Base-by-base conservation (phyloP, 2,329 filamentous ascomycete species). In the Fusarium sp. region DNA sequence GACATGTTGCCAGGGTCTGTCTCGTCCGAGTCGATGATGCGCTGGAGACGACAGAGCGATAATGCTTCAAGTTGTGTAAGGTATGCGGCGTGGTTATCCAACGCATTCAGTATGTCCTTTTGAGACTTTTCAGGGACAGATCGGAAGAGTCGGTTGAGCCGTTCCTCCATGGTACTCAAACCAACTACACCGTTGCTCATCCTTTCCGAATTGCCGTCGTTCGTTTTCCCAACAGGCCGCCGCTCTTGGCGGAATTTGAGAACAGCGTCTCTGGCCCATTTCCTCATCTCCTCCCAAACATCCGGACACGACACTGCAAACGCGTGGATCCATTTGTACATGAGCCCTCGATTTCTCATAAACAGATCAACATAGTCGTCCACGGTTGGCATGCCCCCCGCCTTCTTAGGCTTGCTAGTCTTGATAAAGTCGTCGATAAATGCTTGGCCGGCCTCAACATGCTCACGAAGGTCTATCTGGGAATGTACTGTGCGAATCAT, bases 351-450 rank as follows among this genome's bases (percentile, higher is more conserved):
- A 67, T 93, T 88, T 49, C 84, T 84, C 61, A 83, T 82, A 13
- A 93, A 75, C 1, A 94, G 75, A 13, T 81, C 75, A 9, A 92
- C 87, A 61, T 88, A 94, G 67, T 93, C 90, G 61, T 90, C 86
- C 1, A 93, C 88, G 0, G 83, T 86, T 0, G 89, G 85, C 38
- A 76, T 67, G n/a, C 47, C 65, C 1, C 52, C 63, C 0, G 58
- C 49, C 36, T 76, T 77, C 49, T 76, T 79, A 70, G 80, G 76
- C 62, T 80, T 82, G 67, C 79, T 80, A 4, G 80, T 78, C 59
- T 86, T 85, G 72, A 95, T 85, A 53, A 93, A 83, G 61, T 93
- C 90, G 6, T 84, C 83, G 19, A 93, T 71, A 68, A 95, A 93
- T 9, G 77, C 79, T 70, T 93, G 86, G 2, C 84, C 78, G 32